These are phyloP conservation scores for Elsinoe australis DNA, from an alignment of 2,329 filamentous ascomycete genomes.

Conservation along the genomic window DNA sequence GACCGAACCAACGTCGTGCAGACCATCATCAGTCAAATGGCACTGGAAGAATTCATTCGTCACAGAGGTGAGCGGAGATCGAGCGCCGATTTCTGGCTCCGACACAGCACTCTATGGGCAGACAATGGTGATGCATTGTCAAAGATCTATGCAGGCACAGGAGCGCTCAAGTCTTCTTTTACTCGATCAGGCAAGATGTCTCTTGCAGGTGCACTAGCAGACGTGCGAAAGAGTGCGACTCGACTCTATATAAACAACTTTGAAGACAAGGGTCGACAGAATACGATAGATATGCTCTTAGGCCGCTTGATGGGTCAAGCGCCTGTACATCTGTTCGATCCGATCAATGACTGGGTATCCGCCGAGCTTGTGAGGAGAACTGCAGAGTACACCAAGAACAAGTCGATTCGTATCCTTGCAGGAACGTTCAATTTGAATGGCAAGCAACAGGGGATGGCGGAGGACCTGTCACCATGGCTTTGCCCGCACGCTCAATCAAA, in stretches of 20 bases:
- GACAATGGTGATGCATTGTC: conserved; percentile 94
- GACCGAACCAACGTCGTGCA: conserved; percentile 95
- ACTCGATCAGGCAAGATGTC: conserved; percentile 95
- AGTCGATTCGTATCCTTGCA: conserved; percentile 70
- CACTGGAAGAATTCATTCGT: conserved; percentile 71
- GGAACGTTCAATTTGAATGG: conserved; percentile 96
- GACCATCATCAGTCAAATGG: conserved; percentile 91
- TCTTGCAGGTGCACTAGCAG: conserved; percentile 83
- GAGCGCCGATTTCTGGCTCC: conserved; percentile 76
- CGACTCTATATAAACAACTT: conserved; percentile 97
- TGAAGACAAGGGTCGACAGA: conserved; percentile 83
- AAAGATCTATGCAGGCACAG: conserved; percentile 92
- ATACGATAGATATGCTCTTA: conserved; percentile 91
- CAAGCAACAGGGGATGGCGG: conserved; percentile 64
- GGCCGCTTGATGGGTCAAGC: conserved; percentile 76
- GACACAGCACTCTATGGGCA: conserved; percentile 90
- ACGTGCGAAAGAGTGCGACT: conserved; percentile 88
- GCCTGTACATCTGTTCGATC: conserved; percentile 82
- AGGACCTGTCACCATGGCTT: conserved; percentile 81
- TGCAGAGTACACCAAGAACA: conserved; percentile 65
- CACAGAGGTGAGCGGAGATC: conserved; percentile 60
- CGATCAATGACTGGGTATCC: conserved; percentile 84
- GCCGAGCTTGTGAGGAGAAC: conserved; percentile 60
- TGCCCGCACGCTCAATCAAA: conserved; percentile 55
- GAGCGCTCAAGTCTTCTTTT: conserved; percentile 90